Percentiles rank a stretch among this genome's conserved stretches.
phyloP scores from a whole-genome alignment of 2,329 filamentous ascomycete species.

The Alternaria panax region DNA sequence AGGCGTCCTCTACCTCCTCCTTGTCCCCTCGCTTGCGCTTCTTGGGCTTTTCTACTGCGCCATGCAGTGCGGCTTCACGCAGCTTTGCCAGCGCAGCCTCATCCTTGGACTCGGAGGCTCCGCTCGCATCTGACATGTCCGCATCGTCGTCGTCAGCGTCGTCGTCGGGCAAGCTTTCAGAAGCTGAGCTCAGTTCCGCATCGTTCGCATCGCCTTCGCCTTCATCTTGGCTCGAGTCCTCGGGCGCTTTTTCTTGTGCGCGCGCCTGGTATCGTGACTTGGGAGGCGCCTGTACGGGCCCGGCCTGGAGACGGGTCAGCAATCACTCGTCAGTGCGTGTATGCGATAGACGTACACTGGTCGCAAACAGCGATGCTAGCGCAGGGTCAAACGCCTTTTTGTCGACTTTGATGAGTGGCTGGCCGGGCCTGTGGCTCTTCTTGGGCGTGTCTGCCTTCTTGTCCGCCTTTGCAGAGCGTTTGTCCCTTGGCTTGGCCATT shows the following conservation, averaged over 20 bases:
- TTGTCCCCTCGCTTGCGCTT: constrained; percentile 63
- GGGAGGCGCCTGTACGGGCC: constrained; percentile 49
- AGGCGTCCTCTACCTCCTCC: constrained; percentile 73
- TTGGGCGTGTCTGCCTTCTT: constrained; percentile 19
- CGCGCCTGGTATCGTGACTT: constrained; percentile 50
- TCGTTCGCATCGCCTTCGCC: constrained; percentile 55
- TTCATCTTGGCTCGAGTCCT: constrained; percentile 59
- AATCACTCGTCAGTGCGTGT: neutral
- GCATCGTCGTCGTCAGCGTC: constrained; percentile 40
- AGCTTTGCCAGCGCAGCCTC: constrained; percentile 37
- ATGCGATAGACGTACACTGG: constrained; percentile 42
- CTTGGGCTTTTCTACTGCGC: constrained; percentile 42
- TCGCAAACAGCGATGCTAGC: constrained; percentile 58
- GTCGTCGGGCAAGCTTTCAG: constrained; percentile 23
- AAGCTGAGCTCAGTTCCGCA: constrained; percentile 28
- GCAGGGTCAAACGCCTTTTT: constrained; percentile 53
- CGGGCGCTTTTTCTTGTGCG: constrained; percentile 25
- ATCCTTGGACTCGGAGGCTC: constrained; percentile 29
- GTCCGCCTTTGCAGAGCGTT: constrained; percentile 27
- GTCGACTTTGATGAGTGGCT: constrained; percentile 34
- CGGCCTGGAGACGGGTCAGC: constrained; percentile 38
- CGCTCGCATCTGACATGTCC: constrained; percentile 36
- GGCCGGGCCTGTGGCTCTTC: constrained; percentile 21
- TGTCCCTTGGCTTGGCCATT: constrained; percentile 47
- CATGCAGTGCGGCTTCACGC: constrained; percentile 35